Evolutionary conservation across 176 grass and related monocot genomes (phyloP).

Genomic region (Miscanthus lutarioriparius): DNA sequence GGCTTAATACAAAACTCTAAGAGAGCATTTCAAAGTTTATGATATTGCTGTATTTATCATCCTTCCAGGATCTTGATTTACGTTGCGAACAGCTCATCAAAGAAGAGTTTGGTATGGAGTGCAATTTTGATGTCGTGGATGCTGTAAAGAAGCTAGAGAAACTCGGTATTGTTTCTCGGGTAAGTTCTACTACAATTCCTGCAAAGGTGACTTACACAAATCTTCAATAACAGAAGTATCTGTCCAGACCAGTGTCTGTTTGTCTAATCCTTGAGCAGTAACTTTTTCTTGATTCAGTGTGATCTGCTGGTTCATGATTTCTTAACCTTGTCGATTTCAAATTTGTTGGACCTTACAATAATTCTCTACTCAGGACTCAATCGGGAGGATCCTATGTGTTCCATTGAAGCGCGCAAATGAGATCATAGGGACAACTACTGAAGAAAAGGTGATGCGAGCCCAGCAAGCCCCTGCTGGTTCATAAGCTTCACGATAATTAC

Average conservation of each 20-base stretch:
- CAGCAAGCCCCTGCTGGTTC: slow-evolving; percentile 35
- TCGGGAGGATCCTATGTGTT: slow-evolving; percentile 62
- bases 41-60: background rate
- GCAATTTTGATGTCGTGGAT: slow-evolving; percentile 89
- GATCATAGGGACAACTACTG: slow-evolving; percentile 86
- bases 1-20: background rate
- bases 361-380: slow-evolving; percentile 58
- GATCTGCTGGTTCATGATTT: background rate
- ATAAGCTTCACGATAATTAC: slow-evolving; percentile 11
- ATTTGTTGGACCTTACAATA: background rate
- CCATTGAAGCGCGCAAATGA: slow-evolving; percentile 83
- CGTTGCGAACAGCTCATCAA: slow-evolving; percentile 83
- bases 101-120: slow-evolving; percentile 68
- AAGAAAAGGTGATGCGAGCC: slow-evolving; percentile 80
- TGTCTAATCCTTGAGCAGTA: background rate
- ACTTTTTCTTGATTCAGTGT: background rate
- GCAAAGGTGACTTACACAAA: background rate
- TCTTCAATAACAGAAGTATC: background rate
- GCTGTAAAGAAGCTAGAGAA: slow-evolving; percentile 88
- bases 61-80: slow-evolving; percentile 74
- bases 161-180: slow-evolving; percentile 86
- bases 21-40: background rate
- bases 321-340: background rate
- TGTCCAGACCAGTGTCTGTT: background rate
- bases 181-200: slow-evolving; percentile 34